phyloP scores from a whole-genome alignment of 139 green algal species.

The Chlamydomonas incerta region DNA sequence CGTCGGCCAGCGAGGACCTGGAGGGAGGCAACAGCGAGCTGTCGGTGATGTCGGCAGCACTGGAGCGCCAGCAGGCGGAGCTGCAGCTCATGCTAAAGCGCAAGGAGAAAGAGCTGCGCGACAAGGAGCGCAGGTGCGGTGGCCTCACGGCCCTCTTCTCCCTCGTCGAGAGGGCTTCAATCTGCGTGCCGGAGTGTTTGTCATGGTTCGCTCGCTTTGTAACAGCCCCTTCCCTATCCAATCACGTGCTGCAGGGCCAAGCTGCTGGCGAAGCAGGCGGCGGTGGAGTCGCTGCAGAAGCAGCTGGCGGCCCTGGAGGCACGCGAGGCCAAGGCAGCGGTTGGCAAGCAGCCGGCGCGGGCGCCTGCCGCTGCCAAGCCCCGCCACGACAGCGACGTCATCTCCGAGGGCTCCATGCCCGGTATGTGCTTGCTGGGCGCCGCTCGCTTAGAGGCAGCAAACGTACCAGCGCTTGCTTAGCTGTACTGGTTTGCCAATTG shows the following conservation, averaged over 20 bases:
- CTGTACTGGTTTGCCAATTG: too few relatives aligned
- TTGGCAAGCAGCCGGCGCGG: background rate
- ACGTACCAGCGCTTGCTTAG: too few relatives aligned
- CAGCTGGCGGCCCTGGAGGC: constrained; percentile 22
- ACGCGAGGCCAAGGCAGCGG: background rate
- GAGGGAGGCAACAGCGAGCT: constrained; percentile 34
- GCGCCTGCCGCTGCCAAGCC: background rate
- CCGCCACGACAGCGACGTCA: background rate
- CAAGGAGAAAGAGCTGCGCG: constrained; percentile 28
- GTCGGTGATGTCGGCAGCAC: constrained; percentile 30
- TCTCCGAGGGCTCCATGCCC: background rate
- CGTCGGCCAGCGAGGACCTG: background rate
- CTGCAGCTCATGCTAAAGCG: background rate
- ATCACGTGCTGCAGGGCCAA: constrained; percentile 1
- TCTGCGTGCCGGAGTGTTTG: too few relatives aligned
- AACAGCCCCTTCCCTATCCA: too few relatives aligned
- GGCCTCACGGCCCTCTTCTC: background rate
- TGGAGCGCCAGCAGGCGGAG: constrained; percentile 20
- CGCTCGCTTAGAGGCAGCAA: too few relatives aligned
- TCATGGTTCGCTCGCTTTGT: too few relatives aligned
- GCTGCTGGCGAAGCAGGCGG: constrained; percentile 32
- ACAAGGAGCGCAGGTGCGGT: constrained; percentile 25
- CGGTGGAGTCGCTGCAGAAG: constrained; percentile 21
- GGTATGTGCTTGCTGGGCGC: too few relatives aligned
- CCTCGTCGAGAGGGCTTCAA: too few relatives aligned